Base-by-base conservation (phyloP, 768 basidiomycete genomes). In the Dacryopinax spathularia region DNA sequence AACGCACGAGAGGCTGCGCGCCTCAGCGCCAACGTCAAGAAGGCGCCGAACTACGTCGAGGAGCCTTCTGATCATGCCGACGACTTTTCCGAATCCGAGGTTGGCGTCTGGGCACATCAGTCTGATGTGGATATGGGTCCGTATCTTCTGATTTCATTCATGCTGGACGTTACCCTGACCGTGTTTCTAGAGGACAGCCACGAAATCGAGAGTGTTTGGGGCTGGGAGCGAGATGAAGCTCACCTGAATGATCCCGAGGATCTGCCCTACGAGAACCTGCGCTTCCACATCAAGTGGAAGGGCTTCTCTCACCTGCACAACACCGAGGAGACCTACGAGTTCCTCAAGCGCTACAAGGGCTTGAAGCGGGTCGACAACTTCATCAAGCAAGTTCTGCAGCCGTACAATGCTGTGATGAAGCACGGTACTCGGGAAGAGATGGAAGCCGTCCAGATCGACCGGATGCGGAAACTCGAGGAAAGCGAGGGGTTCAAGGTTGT, bases 211-310 rank as follows among this genome's bases (percentile, higher is more conserved):
- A 84, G 84, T 36, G 91, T 99, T 37, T 81, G 95, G 37, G 84
- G 82, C 33, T 93, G 97, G 72, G 81, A 81, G 72, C 82, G 95
- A 68, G 89, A 96, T 67, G 91, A 93, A 70, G 86, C 86, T 16
- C 81, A 82, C 63, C 84, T 86, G 71, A 76, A 81, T 25, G 91
- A 95, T 70, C 76, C 79, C 0, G 84, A 88, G 56, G 93, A 96
- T 70, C 73, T 88, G 56, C 95, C 91, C 81, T 87, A 85, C 65
- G 85, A 86, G 68, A 96, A 96, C 71, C 81, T 95, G 93, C 92
- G 93, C 61, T 99, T 88, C 79, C 92, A 97, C 73, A 93, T 99
- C 79, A 99, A 99, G 75, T 99, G 96, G 96, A 97, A 98, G 75
- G 86, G 85, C 69, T 98, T 93, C 75, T 96, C 93, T 10, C 95